Evolutionary conservation across 257 asterid species (phyloP), one percentile per base, ranked within the genome.

Genomic region (Petunia axillaris): DNA sequence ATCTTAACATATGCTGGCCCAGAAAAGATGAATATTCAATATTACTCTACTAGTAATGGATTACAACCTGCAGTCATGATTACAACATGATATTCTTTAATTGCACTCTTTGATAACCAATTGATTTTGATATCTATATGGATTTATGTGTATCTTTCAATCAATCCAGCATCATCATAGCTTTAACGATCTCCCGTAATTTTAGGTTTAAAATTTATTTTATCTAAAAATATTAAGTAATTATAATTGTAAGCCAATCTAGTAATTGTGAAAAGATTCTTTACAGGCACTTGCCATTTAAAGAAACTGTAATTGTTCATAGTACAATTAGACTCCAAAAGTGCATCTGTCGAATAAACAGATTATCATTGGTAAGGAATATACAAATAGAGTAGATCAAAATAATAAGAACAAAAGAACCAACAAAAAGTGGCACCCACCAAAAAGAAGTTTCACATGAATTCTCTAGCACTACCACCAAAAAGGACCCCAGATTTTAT

Each of bases 151-250:
- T 7, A 46, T 10, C 77, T 50, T 78, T 9, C 79, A 75, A 83
- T 79, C 81, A 83, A 80, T 75, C 83, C 14, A 37, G 5, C 78
- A 44, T 63, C 83, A 79, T 63, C 71, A 64, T 53, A 48, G 46
- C 74, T 8, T 64, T 16, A 9, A 41, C 64, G 7, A 54, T 7
- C 16, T 64, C 13, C 4, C 14, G 71, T 10, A 38, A 41, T 9
- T 39, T 53, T 44, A 14, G 52, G n/a, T 37, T 43, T 35, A 2
- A 40, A 59, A 35, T 9, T 35, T 55, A 48, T 41, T n/a, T 37
- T 38, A 55, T 14, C 11, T 25, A 6, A 25, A 63, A 7, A 63
- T 63, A 63, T 8, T 10, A 13, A 50, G 55, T 10, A 13, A 50
- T n/a, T 25, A 25, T 25, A 25, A 9, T 40, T 64, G 43, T 8